Base-by-base conservation (phyloP, 2,329 filamentous ascomycete genomes). In the Penicillium concentricum region DNA sequence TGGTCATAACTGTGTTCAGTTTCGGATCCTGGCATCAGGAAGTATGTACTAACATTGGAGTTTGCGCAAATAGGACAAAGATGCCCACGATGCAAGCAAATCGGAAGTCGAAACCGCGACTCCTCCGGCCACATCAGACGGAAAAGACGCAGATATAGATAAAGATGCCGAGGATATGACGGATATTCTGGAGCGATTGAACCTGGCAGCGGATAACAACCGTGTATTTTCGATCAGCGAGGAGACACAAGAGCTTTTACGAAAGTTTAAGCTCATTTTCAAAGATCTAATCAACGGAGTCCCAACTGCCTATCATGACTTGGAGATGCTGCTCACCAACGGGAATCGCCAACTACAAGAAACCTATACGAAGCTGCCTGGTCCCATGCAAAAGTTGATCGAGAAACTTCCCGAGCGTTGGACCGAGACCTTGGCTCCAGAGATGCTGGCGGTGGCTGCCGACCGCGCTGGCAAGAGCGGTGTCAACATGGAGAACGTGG, bases 231-330 rank as follows among this genome's bases (percentile, higher is more conserved):
- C 87, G 13, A 83, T 96, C 56, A 90, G 90, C n/a, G 84, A 86
- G 57, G 92, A 96, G 66, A 93, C 91, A 0, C 87, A 91, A 59
- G 88, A 91, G 61, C 82, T 96, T 30, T 84, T 96, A 50, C 84
- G 86, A 52, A 86, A 87, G 60, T 99, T 99, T 81, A 95, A 91
- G 1, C 81, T 92, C 54, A 87, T 97, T 34, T 89, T 99, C 69
- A 94, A 93, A 71, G 94, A 99, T 72, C 84, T 97, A 16, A 85
- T 94, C 67, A 92, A 92, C 71, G 94, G 94, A 60, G 94, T 91
- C 2, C 94, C 94, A 3, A 97, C 93, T 0, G 94, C 94, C 3
- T 96, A 95, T 74, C 83, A 89, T 69, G 94, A 99, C 72, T 87
- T 99, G n/a, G 86, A 87, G 66, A 84, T 82, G 69, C 78, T 88